phyloP scores from a whole-genome alignment of 2,329 filamentous ascomycete genomes.

The Diaporthe vaccinii region DNA sequence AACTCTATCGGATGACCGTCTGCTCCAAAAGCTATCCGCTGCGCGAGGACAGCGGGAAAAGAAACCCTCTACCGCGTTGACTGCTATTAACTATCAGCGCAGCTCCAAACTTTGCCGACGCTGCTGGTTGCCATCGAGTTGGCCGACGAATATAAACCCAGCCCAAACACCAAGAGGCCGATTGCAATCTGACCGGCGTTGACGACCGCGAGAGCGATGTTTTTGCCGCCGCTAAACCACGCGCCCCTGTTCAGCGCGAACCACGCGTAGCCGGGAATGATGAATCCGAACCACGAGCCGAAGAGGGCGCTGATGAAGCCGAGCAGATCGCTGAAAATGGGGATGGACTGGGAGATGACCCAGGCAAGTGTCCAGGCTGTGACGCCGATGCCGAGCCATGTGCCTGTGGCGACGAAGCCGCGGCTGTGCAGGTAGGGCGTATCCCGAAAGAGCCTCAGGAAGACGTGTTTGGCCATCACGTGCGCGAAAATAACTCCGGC shows the following conservation, averaged over 20 bases:
- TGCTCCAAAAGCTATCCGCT: neutral
- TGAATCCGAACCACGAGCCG: constrained; percentile 59
- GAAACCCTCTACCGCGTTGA: neutral
- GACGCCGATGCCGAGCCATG: constrained; percentile 69
- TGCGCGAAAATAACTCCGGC: constrained; percentile 77
- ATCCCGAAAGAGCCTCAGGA: constrained; percentile 57
- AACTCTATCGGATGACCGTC: neutral
- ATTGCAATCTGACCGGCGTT: constrained; percentile 44
- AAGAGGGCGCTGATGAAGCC: constrained; percentile 64
- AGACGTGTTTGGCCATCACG: constrained; percentile 60
- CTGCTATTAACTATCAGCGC: constrained; percentile 4
- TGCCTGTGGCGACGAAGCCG: constrained; percentile 60
- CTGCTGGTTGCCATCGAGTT: constrained; percentile 25
- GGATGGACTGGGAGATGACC: constrained; percentile 79
- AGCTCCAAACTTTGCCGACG: constrained; percentile 10
- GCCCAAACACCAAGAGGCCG: constrained; percentile 45
- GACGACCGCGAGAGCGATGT: constrained; percentile 37
- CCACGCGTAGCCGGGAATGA: constrained; percentile 49
- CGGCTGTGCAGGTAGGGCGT: constrained; percentile 61
- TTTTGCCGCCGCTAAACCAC: constrained; percentile 44
- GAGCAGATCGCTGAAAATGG: constrained; percentile 77
- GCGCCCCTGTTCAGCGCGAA: constrained; percentile 49
- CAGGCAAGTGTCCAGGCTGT: constrained; percentile 73
- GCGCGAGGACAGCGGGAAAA: neutral
- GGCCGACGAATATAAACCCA: constrained; percentile 46